Evolutionary conservation across 2,329 filamentous ascomycete species (phyloP).

Genomic region (Penicillium sp.): DNA sequence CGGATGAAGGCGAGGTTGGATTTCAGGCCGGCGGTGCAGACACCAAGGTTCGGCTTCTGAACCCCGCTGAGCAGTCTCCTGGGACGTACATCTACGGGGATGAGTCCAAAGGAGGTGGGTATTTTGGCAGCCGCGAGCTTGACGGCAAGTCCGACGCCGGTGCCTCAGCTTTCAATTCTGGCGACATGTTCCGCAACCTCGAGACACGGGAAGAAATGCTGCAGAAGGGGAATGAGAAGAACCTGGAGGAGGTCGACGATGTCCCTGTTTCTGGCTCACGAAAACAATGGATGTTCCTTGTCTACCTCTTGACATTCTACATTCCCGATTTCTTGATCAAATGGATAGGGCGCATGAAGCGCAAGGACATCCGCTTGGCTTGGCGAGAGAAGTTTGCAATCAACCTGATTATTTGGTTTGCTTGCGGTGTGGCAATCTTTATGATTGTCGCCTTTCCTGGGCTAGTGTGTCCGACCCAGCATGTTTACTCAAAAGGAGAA

Average conservation of each 20-base stretch:
- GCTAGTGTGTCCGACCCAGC: constrained; percentile 83
- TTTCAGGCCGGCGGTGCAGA: constrained; percentile 49
- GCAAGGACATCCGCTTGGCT: constrained; percentile 84
- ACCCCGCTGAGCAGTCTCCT: constrained; percentile 44
- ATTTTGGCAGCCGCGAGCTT: constrained; percentile 72
- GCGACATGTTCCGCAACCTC: constrained; percentile 97
- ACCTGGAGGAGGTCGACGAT: constrained; percentile 85
- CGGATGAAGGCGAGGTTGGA: constrained; percentile 53
- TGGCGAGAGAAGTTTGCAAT: constrained; percentile 98
- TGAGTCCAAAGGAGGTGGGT: constrained; percentile 66
- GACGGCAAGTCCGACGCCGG: constrained; percentile 89
- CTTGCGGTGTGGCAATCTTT: constrained; percentile 71
- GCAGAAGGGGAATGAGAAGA: constrained; percentile 87
- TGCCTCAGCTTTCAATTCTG: constrained; percentile 79
- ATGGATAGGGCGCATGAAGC: constrained; percentile 72
- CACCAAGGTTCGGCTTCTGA: constrained; percentile 52
- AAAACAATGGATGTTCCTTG: constrained; percentile 83
- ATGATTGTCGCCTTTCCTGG: constrained; percentile 83
- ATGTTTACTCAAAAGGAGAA: constrained; percentile 77
- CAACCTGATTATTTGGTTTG: constrained; percentile 94
- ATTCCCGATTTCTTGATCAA: constrained; percentile 79
- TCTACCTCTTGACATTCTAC: constrained; percentile 78
- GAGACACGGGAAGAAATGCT: constrained; percentile 92
- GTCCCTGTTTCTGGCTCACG: constrained; percentile 69
- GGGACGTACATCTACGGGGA: constrained; percentile 60